Base-by-base conservation (phyloP, 306 rosid species). In the Cicer arietinum region DNA sequence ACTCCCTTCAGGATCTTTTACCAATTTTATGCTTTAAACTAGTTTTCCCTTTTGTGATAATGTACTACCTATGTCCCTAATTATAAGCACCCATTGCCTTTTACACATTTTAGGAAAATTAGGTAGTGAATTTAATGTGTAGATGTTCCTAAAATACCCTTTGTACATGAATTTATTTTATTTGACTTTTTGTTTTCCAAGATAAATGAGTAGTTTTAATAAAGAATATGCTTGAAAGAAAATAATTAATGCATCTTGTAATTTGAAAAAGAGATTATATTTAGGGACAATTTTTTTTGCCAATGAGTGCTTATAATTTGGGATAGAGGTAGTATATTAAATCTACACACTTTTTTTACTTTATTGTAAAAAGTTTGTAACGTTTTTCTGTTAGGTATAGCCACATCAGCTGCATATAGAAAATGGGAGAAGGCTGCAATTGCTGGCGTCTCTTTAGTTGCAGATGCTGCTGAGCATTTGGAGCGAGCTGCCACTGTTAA, bases 381-480 rank as follows among this genome's bases (percentile, higher is more conserved):
- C 59, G 13, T 6, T 3, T 78, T 72, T 77, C 65, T 73, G 72
- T 82, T 84, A 85, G 97, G 90, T 52, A 65, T 81, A 58, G 69
- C 42, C 77, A 86, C 97, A 20, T 71, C 95, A 40, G 93, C 96
- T 67, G 95, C 99, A 7, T 90, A 90, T 88, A 92, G 75, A 84
- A 91, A 92, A 82, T 94, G 99, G 99, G 99, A 94, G 85, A 92
- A 92, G 79, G 99, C 97, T 69, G 99, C 99, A 69, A 92, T 94
- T 67, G 99, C 97, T 61, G 99, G 99, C 60, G 99, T 94, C 66
- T 94, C 97, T 83, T 84, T 94, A 82, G 99, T 94, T 82, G 99
- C 99, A 58, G 97, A 94, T 85, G 99, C 99, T 80, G 99, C 99
- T 5, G 99, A 91, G 88, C 96, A 90, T 84, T 82, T 94, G 88